Conservation (phyloP, 2,329 filamentous ascomycete species). For the Zasmidium angulare region DNA sequence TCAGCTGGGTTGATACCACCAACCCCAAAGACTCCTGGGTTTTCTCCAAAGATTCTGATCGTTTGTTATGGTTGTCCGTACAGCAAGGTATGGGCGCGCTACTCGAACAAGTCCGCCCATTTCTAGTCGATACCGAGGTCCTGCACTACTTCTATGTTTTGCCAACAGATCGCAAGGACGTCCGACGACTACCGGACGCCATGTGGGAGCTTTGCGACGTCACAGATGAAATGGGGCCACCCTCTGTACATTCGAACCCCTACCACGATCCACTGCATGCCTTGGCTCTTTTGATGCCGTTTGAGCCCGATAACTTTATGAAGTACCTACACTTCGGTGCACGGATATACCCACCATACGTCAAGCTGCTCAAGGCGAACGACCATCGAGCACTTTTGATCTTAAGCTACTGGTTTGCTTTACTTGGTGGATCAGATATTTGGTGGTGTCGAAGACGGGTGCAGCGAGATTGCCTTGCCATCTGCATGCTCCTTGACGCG, state of each 20-base stretch:
- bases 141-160: constrained; percentile 10
- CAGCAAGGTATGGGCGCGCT: neutral
- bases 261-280: constrained; percentile 17
- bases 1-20: neutral
- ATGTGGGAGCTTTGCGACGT: constrained; percentile 14
- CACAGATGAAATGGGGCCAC: constrained; percentile 9
- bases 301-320: constrained; percentile 11
- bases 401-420: constrained; percentile 1
- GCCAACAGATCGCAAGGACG: neutral
- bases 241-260: constrained; percentile 13
- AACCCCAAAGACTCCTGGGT: constrained; percentile 1
- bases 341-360: constrained; percentile 9
- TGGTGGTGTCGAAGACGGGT: neutral
- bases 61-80: neutral
- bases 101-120: neutral
- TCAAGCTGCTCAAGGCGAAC: neutral
- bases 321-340: constrained; percentile 19
- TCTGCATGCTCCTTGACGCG: neutral
- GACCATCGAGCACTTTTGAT: neutral
- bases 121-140: constrained; percentile 3
- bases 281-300: constrained; percentile 10
- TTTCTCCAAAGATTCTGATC: neutral
- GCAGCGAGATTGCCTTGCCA: neutral
- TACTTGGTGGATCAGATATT: neutral
- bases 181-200: constrained; percentile 2